phyloP scores from a whole-genome alignment of 2,329 filamentous ascomycete genomes.

The Aspergillus sp. region DNA sequence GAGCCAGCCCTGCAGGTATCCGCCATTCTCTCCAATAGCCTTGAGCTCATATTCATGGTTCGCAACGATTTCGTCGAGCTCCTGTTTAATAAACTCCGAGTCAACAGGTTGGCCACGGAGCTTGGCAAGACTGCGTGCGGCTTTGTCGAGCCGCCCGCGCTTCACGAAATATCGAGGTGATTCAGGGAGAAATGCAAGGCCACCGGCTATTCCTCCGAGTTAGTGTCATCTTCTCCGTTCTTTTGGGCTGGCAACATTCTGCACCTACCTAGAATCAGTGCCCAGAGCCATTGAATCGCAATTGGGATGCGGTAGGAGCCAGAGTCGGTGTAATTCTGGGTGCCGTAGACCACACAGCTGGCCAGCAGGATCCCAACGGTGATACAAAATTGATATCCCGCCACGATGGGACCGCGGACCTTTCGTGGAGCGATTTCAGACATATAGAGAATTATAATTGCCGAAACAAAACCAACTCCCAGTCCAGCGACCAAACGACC shows the following conservation, averaged over 20 bases:
- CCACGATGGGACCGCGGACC: slow-evolving; percentile 73
- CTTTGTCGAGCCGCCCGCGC: slow-evolving; percentile 64
- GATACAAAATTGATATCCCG: slow-evolving; percentile 77
- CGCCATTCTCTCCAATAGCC: background rate
- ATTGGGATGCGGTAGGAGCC: slow-evolving; percentile 77
- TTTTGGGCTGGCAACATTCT: too few species aligned
- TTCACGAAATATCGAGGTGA: slow-evolving; percentile 83
- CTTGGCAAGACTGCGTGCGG: slow-evolving; percentile 60
- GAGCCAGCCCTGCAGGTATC: slow-evolving; percentile 57
- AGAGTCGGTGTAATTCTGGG: slow-evolving; percentile 60
- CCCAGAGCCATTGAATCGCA: slow-evolving; percentile 76
- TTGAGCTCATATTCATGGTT: slow-evolving; percentile 79
- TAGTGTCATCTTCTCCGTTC: background rate
- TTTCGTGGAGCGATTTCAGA: slow-evolving; percentile 72
- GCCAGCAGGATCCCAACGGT: slow-evolving; percentile 74
- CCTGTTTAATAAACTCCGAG: slow-evolving; percentile 71
- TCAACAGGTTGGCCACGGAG: slow-evolving; percentile 68
- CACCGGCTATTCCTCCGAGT: background rate
- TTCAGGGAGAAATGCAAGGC: slow-evolving; percentile 77
- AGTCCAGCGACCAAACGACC: slow-evolving; percentile 49
- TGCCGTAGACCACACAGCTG: slow-evolving; percentile 69
- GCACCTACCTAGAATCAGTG: slow-evolving; percentile 61
- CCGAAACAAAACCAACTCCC: slow-evolving; percentile 75
- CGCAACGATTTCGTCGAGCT: slow-evolving; percentile 80
- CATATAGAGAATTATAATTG: slow-evolving; percentile 65